Percentiles rank a stretch among this genome's conserved stretches.
Evolutionary conservation across 169 alveolate species (phyloP).

Genomic region (Eimeria acervulina): DNA sequence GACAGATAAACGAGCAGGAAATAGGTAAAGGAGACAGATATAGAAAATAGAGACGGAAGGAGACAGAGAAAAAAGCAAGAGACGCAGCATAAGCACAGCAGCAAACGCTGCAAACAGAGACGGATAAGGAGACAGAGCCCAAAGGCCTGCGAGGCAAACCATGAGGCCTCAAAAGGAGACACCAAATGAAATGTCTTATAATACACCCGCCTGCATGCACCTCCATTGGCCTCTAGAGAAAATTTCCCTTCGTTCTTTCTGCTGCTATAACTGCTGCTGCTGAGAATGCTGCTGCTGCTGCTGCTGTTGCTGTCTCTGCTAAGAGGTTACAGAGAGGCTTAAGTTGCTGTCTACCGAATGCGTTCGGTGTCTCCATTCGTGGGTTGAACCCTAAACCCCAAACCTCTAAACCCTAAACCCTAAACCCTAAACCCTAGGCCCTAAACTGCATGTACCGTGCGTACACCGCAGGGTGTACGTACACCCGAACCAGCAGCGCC

Average conservation of each 20-base stretch:
- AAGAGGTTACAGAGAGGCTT: too few species aligned
- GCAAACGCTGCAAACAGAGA: neutral
- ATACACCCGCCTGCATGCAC: too few species aligned
- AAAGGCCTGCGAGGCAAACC: neutral
- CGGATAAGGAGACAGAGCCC: neutral
- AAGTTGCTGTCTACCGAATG: too few species aligned
- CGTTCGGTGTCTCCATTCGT: neutral
- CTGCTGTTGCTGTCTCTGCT: neutral
- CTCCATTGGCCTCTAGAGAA: neutral
- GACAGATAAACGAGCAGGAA: too few species aligned
- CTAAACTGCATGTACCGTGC: neutral
- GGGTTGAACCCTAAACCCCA: too few species aligned
- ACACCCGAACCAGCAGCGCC: neutral
- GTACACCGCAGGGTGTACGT: neutral
- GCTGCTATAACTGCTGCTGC: conserved; percentile 12
- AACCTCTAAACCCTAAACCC: too few species aligned
- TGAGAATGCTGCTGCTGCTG: neutral
- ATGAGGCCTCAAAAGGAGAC: neutral
- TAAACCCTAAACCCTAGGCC: too few species aligned
- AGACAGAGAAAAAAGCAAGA: neutral
- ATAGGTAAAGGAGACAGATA: too few species aligned
- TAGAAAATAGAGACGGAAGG: neutral
- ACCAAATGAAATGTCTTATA: too few species aligned
- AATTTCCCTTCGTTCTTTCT: neutral
- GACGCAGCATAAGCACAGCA: too few species aligned